A percentile compares a stretch with the other conserved stretches of the same genome.
These are phyloP conservation scores for Areca catechu DNA, from an alignment of 176 grass and related monocot species.

Conservation along the genomic window DNA sequence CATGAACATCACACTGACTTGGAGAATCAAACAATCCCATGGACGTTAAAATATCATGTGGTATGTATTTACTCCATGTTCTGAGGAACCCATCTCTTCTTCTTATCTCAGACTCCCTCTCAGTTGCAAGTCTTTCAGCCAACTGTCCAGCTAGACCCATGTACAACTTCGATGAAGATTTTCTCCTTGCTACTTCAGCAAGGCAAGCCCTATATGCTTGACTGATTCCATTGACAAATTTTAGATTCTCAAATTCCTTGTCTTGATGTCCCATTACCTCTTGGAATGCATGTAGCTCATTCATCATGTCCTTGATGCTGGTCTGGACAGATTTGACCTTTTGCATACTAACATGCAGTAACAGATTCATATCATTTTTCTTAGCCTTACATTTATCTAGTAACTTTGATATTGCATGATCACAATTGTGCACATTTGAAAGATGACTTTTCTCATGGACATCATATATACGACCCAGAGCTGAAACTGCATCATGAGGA, in stretches of 20 bases:
- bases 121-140: constrained; percentile 67
- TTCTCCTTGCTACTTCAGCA: constrained; percentile 76
- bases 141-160: constrained; percentile 80
- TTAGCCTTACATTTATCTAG: constrained; percentile 55
- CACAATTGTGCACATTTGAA: constrained; percentile 51
- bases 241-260: constrained; percentile 67
- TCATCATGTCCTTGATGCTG: constrained; percentile 74
- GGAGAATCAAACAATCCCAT: constrained; percentile 90
- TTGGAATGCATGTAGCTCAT: constrained; percentile 78
- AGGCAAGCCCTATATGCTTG: constrained; percentile 83
- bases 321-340: constrained; percentile 72
- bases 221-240: constrained; percentile 51
- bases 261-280: constrained; percentile 84
- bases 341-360: constrained; percentile 84
- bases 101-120: constrained; percentile 73
- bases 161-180: constrained; percentile 75
- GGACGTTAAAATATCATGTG: constrained; percentile 58
- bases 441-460: constrained; percentile 90
- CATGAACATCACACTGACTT: constrained; percentile 73
- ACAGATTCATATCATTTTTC: constrained; percentile 68
- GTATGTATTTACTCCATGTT: constrained; percentile 71
- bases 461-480: constrained; percentile 86
- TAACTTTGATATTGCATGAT: constrained; percentile 51
- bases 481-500: constrained; percentile 93
- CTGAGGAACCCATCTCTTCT: constrained; percentile 68